phyloP scores from a whole-genome alignment of 805 yeast genomes.

The Wickerhamiella brachini region DNA sequence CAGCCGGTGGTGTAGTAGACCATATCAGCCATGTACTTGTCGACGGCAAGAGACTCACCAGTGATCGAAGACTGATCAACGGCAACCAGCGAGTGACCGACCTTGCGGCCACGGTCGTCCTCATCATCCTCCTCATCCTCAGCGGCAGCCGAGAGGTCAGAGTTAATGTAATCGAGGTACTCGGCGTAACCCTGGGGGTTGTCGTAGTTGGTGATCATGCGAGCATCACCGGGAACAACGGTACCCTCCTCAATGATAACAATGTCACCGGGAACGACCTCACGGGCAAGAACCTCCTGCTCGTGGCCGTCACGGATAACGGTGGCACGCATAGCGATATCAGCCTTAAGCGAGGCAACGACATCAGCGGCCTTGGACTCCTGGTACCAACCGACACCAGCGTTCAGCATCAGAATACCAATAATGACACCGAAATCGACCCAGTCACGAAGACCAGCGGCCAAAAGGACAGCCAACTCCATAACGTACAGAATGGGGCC shows the following conservation, averaged over 20 bases:
- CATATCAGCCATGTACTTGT: conserved; percentile 81
- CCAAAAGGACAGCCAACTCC: conserved; percentile 90
- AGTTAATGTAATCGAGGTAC: conserved; percentile 28
- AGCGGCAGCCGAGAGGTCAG: conserved; percentile 21
- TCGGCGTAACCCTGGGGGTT: conserved; percentile 27
- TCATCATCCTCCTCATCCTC: conserved; percentile 19
- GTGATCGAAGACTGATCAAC: conserved; percentile 89
- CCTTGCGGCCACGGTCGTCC: conserved; percentile 49
- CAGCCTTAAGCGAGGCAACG: conserved; percentile 90
- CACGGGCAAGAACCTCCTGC: conserved; percentile 64
- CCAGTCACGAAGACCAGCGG: conserved; percentile 96
- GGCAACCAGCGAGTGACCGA: conserved; percentile 67
- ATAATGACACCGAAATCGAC: conserved; percentile 96
- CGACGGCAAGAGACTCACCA: conserved; percentile 95
- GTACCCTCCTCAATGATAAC: conserved; percentile 86
- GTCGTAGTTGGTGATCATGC: conserved; percentile 35
- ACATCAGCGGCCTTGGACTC: conserved; percentile 97
- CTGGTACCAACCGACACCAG: conserved; percentile 91
- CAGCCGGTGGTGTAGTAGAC: conserved; percentile 90
- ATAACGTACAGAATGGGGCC: conserved; percentile 93
- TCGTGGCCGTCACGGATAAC: conserved; percentile 77
- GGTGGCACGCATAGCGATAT: conserved; percentile 78
- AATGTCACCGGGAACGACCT: conserved; percentile 91
- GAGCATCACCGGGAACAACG: conserved; percentile 87
- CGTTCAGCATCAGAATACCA: conserved; percentile 77